Evolutionary conservation across 129 eudicot genomes (phyloP).

Genomic region (Artemisia argyi): DNA sequence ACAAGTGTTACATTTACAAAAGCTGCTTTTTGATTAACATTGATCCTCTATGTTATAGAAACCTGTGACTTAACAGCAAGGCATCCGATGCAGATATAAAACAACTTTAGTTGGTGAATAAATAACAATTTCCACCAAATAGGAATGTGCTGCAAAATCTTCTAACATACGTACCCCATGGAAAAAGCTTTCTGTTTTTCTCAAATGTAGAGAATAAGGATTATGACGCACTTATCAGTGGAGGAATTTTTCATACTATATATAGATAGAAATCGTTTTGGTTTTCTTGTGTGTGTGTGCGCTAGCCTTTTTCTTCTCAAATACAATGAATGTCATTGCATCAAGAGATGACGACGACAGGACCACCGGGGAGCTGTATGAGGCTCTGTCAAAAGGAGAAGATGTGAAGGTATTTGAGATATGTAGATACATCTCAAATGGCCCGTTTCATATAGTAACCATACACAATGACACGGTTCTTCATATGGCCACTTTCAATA

Average conservation of each 20-base stretch:
- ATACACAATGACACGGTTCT: slow-evolving; percentile 32
- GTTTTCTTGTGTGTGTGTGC: neutral
- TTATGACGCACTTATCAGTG: neutral
- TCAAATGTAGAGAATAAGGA: neutral
- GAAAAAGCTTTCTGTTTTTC: no score
- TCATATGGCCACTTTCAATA: slow-evolving; percentile 35
- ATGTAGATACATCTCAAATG: slow-evolving; percentile 14
- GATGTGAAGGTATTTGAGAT: slow-evolving; percentile 17
- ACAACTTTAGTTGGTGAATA: no score
- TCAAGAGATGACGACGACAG: neutral
- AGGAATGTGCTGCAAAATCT: no score
- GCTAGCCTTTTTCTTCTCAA: neutral
- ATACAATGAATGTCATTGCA: neutral
- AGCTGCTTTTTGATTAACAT: no score
- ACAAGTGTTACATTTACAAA: neutral
- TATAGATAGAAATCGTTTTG: neutral
- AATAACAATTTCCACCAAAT: no score
- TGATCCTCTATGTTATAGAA: no score
- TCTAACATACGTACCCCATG: no score
- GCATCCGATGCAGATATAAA: no score
- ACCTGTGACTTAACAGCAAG: no score
- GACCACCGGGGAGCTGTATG: neutral
- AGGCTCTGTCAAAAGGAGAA: slow-evolving; percentile 16
- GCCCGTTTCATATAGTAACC: slow-evolving; percentile 32
- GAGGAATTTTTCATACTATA: neutral